These are phyloP conservation scores for Urtica urens DNA, from an alignment of 306 rosid genomes.

Conservation along the genomic window DNA sequence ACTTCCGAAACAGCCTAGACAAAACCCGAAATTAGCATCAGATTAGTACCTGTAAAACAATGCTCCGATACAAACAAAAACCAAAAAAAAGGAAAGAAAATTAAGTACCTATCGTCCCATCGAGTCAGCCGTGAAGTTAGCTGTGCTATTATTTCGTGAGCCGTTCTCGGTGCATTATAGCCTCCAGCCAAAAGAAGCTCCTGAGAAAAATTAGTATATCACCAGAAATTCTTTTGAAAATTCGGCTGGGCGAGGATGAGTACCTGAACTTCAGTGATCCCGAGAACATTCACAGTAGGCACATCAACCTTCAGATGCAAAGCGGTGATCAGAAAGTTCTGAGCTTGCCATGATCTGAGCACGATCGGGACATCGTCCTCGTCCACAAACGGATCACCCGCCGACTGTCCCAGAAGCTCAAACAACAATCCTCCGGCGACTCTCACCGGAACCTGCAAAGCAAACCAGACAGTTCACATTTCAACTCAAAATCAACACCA, in stretches of 20 bases:
- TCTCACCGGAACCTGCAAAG: conserved; percentile 77
- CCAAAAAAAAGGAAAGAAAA: background rate
- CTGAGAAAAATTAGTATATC: conserved; percentile 26
- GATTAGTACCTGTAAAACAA: background rate
- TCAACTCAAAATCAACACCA: background rate
- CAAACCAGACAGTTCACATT: background rate
- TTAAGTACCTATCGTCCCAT: conserved; percentile 89
- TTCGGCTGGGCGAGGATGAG: conserved; percentile 11
- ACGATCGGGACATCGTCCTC: conserved; percentile 94
- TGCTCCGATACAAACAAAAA: background rate
- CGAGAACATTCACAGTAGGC: conserved; percentile 55
- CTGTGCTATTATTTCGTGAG: conserved; percentile 81
- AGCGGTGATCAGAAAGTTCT: conserved; percentile 69
- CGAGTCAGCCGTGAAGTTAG: conserved; percentile 72
- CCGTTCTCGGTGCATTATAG: conserved; percentile 69
- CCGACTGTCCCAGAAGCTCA: conserved; percentile 94
- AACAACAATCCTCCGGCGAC: conserved; percentile 90
- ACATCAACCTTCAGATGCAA: conserved; percentile 64
- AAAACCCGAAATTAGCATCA: too few species aligned
- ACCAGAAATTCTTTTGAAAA: background rate
- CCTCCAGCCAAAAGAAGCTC: conserved; percentile 83
- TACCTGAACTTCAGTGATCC: conserved; percentile 94
- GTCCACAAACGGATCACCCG: conserved; percentile 66
- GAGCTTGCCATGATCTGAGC: conserved; percentile 93
- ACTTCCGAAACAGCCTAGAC: conserved; percentile 82